Conservation (phyloP, 257 asterid genomes). For the Solanum verrucosum region DNA sequence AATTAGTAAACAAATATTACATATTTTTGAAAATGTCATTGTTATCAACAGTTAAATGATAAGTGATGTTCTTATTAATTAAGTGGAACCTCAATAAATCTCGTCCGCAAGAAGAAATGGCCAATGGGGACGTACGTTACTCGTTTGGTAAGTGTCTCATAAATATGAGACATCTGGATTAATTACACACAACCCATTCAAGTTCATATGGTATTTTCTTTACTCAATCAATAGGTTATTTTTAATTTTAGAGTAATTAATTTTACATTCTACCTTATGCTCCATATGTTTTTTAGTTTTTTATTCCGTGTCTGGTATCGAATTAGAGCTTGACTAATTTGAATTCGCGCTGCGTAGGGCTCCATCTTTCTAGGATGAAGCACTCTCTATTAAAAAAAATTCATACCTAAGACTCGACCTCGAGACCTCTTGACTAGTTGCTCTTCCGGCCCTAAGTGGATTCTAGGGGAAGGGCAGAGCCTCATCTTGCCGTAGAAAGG, state of each 20-base stretch:
- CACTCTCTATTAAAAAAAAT: too few species aligned
- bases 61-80: not conserved
- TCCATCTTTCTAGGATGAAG: too few species aligned
- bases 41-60: not conserved
- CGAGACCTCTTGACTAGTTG: not conserved
- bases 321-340: accelerated
- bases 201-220: not conserved
- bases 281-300: not conserved
- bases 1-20: not conserved
- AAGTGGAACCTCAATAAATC: not conserved
- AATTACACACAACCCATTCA: not conserved
- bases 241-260: not conserved
- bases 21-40: not conserved
- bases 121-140: not conserved
- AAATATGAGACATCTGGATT: not conserved
- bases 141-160: not conserved
- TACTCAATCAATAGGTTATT: not conserved
- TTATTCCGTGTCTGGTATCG: accelerated
- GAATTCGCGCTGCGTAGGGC: too few species aligned
- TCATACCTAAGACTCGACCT: too few species aligned
- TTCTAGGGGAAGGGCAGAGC: too few species aligned
- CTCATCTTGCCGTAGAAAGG: not conserved
- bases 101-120: not conserved
- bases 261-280: not conserved
- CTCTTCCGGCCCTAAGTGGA: not conserved